Conservation (phyloP, 2,329 filamentous ascomycete species). For the Trichoderma pleuroti region DNA sequence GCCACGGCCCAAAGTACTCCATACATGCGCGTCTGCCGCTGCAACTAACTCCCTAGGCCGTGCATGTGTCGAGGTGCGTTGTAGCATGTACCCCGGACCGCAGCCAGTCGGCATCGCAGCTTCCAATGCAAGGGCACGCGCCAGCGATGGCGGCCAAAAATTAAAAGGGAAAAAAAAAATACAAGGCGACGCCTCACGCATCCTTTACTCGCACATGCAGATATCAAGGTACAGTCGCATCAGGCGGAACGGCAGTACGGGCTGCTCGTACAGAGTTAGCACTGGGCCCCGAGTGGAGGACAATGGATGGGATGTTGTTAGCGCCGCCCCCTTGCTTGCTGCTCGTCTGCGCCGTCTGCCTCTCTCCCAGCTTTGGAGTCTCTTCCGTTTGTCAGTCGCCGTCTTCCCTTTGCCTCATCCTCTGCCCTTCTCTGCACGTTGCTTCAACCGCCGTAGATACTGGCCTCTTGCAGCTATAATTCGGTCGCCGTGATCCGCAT, state of each 20-base stretch:
- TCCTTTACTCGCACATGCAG: background rate
- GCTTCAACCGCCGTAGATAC: background rate
- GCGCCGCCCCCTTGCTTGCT: background rate
- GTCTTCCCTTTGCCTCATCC: background rate
- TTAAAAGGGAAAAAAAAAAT: background rate
- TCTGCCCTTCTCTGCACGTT: background rate
- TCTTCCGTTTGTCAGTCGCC: background rate
- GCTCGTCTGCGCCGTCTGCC: background rate
- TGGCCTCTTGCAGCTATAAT: background rate
- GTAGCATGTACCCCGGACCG: background rate
- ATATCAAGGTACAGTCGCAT: background rate
- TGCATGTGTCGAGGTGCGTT: conserved; percentile 3
- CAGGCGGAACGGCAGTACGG: background rate
- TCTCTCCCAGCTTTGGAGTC: background rate
- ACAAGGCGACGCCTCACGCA: background rate
- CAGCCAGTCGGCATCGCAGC: background rate
- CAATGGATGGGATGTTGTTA: background rate
- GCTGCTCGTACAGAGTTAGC: background rate
- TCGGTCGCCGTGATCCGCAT: background rate
- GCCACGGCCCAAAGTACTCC: background rate
- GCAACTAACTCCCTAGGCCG: background rate
- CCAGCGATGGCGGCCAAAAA: background rate
- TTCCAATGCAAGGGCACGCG: conserved; percentile 6
- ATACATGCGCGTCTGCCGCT: conserved; percentile 14
- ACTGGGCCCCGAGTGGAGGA: conserved; percentile 1